phyloP scores from a whole-genome alignment of 176 grass and related monocot species.

The Avena atlantica region DNA sequence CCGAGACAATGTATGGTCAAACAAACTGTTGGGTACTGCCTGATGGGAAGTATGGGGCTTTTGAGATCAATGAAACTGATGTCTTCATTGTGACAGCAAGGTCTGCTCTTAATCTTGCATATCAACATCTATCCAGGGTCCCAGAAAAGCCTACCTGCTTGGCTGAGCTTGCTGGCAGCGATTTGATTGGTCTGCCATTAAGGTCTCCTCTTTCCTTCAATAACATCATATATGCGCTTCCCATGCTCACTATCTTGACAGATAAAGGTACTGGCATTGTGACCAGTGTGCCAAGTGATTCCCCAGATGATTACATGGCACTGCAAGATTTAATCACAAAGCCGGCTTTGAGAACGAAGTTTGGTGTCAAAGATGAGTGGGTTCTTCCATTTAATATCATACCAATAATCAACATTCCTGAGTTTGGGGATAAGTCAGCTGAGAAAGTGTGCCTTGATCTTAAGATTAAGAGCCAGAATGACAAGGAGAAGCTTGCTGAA shows the following conservation, averaged over 20 bases:
- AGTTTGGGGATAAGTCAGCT: constrained; percentile 58
- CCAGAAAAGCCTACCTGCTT: constrained; percentile 69
- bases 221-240: constrained; percentile 69
- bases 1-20: constrained; percentile 84
- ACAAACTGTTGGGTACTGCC: constrained; percentile 86
- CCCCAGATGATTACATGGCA: constrained; percentile 80
- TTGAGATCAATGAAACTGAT: constrained; percentile 84
- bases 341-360: constrained; percentile 65
- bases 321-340: constrained; percentile 66
- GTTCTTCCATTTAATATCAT: constrained; percentile 63
- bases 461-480: no score
- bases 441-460: no score
- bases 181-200: constrained; percentile 76
- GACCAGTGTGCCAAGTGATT: constrained; percentile 75
- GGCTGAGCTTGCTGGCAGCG: constrained; percentile 55
- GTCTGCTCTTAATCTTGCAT: constrained; percentile 76
- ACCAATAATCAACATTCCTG: constrained; percentile 78
- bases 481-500: no score
- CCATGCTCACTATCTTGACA: constrained; percentile 72
- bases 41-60: constrained; percentile 73
- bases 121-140: constrained; percentile 64
- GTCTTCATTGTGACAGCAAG: constrained; percentile 75
- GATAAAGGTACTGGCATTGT: constrained; percentile 73
- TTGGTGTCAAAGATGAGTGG: constrained; percentile 77
- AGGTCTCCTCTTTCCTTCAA: constrained; percentile 77